phyloP scores from a whole-genome alignment of 176 grass and related monocot species.

The Poa pratensis region DNA sequence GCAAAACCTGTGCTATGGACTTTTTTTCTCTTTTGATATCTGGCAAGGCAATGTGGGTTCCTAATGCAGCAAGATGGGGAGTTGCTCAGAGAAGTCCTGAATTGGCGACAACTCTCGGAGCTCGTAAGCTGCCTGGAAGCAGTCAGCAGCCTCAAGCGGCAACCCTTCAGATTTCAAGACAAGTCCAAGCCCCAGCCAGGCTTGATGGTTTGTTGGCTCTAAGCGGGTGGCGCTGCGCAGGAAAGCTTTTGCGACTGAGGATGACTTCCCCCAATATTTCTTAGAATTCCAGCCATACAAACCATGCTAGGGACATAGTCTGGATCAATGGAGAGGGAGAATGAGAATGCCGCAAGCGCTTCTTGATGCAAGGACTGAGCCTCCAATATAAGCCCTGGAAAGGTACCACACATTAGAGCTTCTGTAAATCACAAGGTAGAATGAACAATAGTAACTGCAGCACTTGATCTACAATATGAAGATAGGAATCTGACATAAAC shows the following conservation, averaged over 20 bases:
- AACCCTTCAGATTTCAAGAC: conserved; percentile 75
- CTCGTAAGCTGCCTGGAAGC: conserved; percentile 89
- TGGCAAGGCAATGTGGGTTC: conserved; percentile 23
- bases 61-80: conserved; percentile 56
- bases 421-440: conserved; percentile 1
- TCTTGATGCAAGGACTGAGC: conserved; percentile 80
- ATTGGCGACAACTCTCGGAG: conserved; percentile 74
- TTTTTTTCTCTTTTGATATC: conserved; percentile 26
- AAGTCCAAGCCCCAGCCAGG: conserved; percentile 82
- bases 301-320: conserved; percentile 90
- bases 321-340: conserved; percentile 76
- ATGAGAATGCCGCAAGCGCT: conserved; percentile 73
- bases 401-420: conserved; percentile 15
- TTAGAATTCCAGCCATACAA: conserved; percentile 77
- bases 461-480: not conserved
- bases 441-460: not conserved
- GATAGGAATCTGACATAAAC: not conserved
- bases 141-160: conserved; percentile 71
- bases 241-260: conserved; percentile 71
- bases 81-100: conserved; percentile 59
- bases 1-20: conserved; percentile 24
- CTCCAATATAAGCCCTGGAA: conserved; percentile 74
- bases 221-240: conserved; percentile 69
- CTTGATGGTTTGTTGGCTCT: conserved; percentile 72
- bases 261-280: conserved; percentile 55